Evolutionary conservation across 2,329 filamentous ascomycete species (phyloP), one percentile per base, ranked within the genome.

Genomic region (Akanthomyces uredinophilus): DNA sequence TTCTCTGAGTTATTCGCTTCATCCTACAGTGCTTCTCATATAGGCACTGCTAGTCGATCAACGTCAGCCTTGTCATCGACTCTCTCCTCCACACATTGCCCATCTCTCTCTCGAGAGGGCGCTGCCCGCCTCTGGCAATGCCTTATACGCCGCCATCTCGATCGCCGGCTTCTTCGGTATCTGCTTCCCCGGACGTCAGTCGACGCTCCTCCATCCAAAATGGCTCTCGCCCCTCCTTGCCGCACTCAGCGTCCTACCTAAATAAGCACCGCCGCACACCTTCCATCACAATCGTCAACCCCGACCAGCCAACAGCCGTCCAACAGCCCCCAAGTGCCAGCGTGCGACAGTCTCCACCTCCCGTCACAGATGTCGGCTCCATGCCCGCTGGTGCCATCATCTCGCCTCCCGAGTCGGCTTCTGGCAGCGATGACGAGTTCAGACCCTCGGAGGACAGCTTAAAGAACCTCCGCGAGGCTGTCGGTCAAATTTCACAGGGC

Each of bases 381-480:
- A 95, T 96, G 74, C 92, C 92, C 47, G 85, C 86, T 65, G 92
- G 91, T 64, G 92, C 91, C 65, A 86, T 96, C 68, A 90, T 96
- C 63, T 97, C 94, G 0, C 94, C 94, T 41, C 94, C 94, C 11
- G 94, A 97, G 70, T 96, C 93, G 39, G 83, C 84, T 7, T 90
- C 88, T 67, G 93, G 88, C 29, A 92, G 93, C 74, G 93, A 96
- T 72, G 92, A 96, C 68, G 92, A 96, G 70, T 74, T 73, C 2
- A 74, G 79, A 57, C 70, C 77, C 6, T 75, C 78, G 56, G 74
- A 81, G 13, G 79, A 81, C 63, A 83, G 79, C 66, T 72, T 84
- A n/a, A 78, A 80, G 71, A 89, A 94, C 71, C 79, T 97, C 56
- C 87, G 96, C 74, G 87, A 90, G 47, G 93, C 92, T 39, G 89